phyloP scores from a whole-genome alignment of 306 rosid genomes.

The Erythrophleum fordii region DNA sequence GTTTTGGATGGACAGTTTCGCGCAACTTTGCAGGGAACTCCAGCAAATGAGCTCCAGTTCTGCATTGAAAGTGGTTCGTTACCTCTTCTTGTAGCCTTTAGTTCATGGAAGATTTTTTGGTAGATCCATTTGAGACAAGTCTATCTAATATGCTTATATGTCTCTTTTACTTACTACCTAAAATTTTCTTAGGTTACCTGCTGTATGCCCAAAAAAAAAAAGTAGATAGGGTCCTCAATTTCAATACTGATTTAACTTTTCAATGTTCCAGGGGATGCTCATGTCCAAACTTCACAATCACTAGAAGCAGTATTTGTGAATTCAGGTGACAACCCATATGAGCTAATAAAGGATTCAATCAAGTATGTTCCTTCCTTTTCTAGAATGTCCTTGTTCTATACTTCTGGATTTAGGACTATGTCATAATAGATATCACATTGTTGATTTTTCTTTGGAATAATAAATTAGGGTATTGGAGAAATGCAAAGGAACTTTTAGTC shows the following conservation, averaged over 20 bases:
- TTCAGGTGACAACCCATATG: conserved; percentile 75
- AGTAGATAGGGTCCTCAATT: too few species aligned
- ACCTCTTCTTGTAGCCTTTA: background rate
- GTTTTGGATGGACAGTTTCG: conserved; percentile 76
- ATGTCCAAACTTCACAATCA: conserved; percentile 58
- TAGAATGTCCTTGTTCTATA: background rate
- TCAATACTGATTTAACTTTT: background rate
- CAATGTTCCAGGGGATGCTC: conserved; percentile 60
- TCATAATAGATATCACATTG: conserved; percentile 3
- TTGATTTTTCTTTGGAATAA: background rate
- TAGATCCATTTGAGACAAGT: too few species aligned
- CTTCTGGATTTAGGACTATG: background rate
- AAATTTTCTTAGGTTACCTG: too few species aligned
- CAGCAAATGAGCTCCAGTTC: conserved; percentile 60
- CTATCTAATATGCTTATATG: background rate
- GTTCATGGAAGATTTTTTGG: background rate
- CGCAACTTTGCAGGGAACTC: conserved; percentile 66
- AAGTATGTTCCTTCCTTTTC: conserved; percentile 48
- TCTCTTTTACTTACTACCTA: too few species aligned
- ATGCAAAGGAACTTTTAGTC: conserved; percentile 62
- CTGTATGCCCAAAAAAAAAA: too few species aligned
- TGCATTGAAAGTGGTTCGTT: conserved; percentile 75
- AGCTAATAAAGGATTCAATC: conserved; percentile 61
- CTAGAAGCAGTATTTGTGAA: conserved; percentile 66
- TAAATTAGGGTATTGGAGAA: conserved; percentile 64